These are phyloP conservation scores for Hyaloscypha bicolor DNA, from an alignment of 495 filamentous ascomycete genomes.

Conservation along the genomic window DNA sequence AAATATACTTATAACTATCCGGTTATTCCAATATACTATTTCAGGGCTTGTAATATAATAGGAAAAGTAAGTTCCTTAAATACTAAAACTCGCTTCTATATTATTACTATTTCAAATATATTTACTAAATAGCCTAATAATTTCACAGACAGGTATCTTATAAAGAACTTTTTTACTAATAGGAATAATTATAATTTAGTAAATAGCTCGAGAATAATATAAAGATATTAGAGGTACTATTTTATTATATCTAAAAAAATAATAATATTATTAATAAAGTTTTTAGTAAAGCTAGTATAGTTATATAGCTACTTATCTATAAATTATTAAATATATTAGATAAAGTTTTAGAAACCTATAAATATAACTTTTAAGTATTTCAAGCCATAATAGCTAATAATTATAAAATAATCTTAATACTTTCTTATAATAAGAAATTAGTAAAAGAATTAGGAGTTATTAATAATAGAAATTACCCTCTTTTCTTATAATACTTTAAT, in stretches of 20 bases:
- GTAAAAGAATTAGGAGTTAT: constrained; percentile 5
- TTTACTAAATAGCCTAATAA: neutral
- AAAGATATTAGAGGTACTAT: neutral
- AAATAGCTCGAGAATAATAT: too few relatives aligned
- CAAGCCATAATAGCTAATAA: neutral
- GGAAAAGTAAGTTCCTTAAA: neutral
- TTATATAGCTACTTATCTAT: neutral
- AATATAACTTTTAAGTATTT: neutral
- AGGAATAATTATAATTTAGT: too few relatives aligned
- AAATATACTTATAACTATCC: neutral
- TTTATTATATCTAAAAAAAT: neutral
- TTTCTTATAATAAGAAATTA: neutral
- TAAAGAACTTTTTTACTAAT: neutral
- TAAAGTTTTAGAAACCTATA: neutral
- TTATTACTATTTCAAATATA: neutral
- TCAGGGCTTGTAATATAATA: neutral
- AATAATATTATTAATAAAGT: constrained; percentile 9
- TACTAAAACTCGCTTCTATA: neutral
- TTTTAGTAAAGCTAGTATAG: neutral
- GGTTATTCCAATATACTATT: constrained; percentile 4
- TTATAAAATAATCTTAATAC: neutral
- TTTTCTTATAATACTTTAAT: neutral
- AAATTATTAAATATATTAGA: neutral
- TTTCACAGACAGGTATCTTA: neutral
- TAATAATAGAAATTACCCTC: neutral